These are phyloP conservation scores for Vanrija pseudolonga DNA, from an alignment of 1,284 basidiomycete species.

Conservation along the genomic window DNA sequence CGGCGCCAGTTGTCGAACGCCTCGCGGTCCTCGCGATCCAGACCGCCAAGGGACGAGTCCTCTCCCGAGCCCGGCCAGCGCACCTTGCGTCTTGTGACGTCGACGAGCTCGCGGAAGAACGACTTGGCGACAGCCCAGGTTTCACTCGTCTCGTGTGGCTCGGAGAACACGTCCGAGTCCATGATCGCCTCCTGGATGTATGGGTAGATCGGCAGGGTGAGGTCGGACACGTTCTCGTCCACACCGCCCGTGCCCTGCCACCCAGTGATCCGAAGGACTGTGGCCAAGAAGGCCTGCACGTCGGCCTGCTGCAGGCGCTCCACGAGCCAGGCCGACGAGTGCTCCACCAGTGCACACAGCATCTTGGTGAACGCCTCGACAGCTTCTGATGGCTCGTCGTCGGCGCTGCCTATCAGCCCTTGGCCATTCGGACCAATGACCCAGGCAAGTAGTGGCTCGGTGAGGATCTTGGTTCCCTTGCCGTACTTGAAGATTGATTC, in stretches of 20 bases:
- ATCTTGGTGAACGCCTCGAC: slow-evolving; percentile 66
- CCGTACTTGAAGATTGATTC: slow-evolving; percentile 69
- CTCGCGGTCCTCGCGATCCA: slow-evolving; percentile 61
- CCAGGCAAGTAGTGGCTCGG: slow-evolving; percentile 78
- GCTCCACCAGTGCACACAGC: slow-evolving; percentile 73
- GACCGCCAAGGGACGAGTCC: slow-evolving; percentile 39
- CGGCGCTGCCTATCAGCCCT: slow-evolving; percentile 21
- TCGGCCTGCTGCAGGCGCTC: slow-evolving; percentile 60
- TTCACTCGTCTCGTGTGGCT: slow-evolving; percentile 49
- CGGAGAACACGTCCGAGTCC: slow-evolving; percentile 60
- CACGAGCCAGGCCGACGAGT: slow-evolving; percentile 75
- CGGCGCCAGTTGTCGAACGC: slow-evolving; percentile 60
- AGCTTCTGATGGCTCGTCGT: slow-evolving; percentile 39
- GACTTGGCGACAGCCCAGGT: slow-evolving; percentile 62
- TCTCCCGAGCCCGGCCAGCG: slow-evolving; percentile 59
- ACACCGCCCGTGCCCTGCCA: slow-evolving; percentile 70
- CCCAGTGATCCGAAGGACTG: slow-evolving; percentile 70
- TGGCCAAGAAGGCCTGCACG: slow-evolving; percentile 65
- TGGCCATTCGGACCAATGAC: slow-evolving; percentile 53
- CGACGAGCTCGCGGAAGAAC: slow-evolving; percentile 72
- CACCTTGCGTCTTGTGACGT: slow-evolving; percentile 66
- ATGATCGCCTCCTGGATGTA: slow-evolving; percentile 81
- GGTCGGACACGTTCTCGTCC: slow-evolving; percentile 76
- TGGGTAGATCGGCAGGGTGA: slow-evolving; percentile 82
- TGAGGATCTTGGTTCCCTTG: slow-evolving; percentile 65